Conservation (phyloP, 257 asterid species). For the Scutellaria galericulata region DNA sequence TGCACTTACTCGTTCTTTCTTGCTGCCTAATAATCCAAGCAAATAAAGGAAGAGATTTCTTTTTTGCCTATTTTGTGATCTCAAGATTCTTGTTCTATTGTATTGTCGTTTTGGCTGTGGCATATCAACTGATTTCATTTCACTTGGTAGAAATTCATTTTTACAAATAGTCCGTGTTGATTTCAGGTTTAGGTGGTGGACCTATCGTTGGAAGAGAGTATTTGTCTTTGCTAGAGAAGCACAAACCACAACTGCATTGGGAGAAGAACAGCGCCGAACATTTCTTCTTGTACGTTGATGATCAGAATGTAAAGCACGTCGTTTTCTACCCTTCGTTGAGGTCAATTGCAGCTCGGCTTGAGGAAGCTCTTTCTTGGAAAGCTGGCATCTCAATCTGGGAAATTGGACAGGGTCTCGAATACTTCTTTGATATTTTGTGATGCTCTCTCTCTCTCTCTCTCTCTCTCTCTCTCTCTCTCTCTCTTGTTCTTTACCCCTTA, state of each 20-base stretch:
- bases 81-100: background rate
- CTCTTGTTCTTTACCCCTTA: too few species aligned
- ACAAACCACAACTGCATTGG: conserved; percentile 80
- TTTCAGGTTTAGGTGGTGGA: conserved; percentile 87
- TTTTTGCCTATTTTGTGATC: too few species aligned
- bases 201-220: conserved; percentile 80
- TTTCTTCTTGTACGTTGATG: conserved; percentile 76
- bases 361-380: conserved; percentile 80
- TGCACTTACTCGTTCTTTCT: background rate
- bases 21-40: background rate
- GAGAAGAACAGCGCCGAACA: conserved; percentile 91
- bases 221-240: conserved; percentile 74
- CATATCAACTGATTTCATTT: background rate
- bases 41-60: background rate
- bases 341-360: conserved; percentile 72
- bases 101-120: background rate
- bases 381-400: conserved; percentile 97
- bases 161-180: background rate
- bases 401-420: conserved; percentile 92
- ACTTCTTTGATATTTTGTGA: conserved; percentile 73
- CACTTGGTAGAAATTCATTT: background rate
- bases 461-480: background rate
- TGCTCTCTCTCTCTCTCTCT: background rate
- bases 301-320: conserved; percentile 62
- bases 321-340: conserved; percentile 81